Percentiles rank a stretch among this genome's conserved stretches.
These are phyloP conservation scores for Cordyceps cicadae DNA, from an alignment of 2,329 filamentous ascomycete species.

Conservation along the genomic window DNA sequence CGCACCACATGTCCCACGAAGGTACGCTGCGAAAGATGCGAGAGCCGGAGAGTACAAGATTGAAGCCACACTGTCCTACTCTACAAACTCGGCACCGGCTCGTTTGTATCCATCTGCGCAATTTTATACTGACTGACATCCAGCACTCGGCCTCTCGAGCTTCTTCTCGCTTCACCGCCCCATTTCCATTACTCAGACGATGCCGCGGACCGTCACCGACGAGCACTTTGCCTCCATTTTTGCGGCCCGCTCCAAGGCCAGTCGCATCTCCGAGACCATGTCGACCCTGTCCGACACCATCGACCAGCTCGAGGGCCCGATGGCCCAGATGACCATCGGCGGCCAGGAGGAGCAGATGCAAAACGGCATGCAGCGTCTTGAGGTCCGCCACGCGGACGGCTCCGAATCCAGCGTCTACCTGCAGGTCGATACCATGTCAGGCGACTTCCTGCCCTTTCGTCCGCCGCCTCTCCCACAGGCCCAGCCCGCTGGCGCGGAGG, in stretches of 20 bases:
- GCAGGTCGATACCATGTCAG: constrained; percentile 60
- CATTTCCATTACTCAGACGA: constrained; percentile 76
- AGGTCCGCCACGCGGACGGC: constrained; percentile 48
- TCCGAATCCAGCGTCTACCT: constrained; percentile 52
- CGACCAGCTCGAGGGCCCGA: constrained; percentile 50
- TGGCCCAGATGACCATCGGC: constrained; percentile 43
- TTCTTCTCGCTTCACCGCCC: constrained; percentile 97
- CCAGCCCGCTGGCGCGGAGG: constrained; percentile 28
- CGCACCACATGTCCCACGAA: constrained; percentile 60
- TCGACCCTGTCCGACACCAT: constrained; percentile 56
- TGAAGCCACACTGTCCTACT: neutral
- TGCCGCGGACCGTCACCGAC: constrained; percentile 63
- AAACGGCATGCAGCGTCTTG: constrained; percentile 42
- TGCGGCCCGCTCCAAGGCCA: constrained; percentile 42
- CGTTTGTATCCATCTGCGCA: neutral
- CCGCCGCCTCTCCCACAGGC: constrained; percentile 74
- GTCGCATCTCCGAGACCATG: constrained; percentile 53
- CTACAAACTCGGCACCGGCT: neutral
- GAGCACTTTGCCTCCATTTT: constrained; percentile 84
- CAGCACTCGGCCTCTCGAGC: constrained; percentile 78
- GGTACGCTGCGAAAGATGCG: constrained; percentile 35
- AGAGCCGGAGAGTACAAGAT: no score
- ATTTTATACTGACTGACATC: constrained; percentile 14
- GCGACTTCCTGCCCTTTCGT: constrained; percentile 69
- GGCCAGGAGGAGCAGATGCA: constrained; percentile 33